Evolutionary conservation across 2,329 filamentous ascomycete genomes (phyloP), one percentile per base, ranked within the genome.

Genomic region (Escovopsis sp.): DNA sequence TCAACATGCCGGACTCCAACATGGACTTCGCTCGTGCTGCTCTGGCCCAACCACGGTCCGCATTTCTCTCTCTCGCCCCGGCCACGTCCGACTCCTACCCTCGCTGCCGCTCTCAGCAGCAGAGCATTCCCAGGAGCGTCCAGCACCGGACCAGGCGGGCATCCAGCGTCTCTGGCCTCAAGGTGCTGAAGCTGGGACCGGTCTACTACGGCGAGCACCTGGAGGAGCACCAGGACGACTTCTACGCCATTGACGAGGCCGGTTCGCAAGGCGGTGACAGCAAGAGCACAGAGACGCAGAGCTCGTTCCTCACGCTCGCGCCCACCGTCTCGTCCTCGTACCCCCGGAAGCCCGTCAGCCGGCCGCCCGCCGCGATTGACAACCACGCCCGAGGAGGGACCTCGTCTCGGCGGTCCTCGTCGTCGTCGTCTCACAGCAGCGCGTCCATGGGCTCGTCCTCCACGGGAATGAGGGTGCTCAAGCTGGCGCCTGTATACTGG

Each of bases 401-500:
- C 15, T 37, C 46, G 35, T 55, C 54, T 50, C 67, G 72, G 55
- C 72, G 74, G 57, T 71, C 67, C 48, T 74, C 67, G 47, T 74
- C 71, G 44, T 29, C 27, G 27, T 29, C 27, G 3, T 9, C 27
- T 7, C 11, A 11, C 7, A 29, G 27, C 27, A 29, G 27, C 27
- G 4, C 27, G 27, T 29, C 27, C 27, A 9, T 29, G 27, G 73
- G 69, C 57, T 56, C 68, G 47, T 72, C 57, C 52, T 47, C 43
- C 50, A 53, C 49, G 43, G 56, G 63, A 47, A 60, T 63, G 50
- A 66, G 68, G 44, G 72, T 80, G 57, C 68, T 81, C 50, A 79
- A 77, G 65, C 72, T 81, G 44, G 72, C 72, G 20, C 75, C 75
- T 30, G 74, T 79, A 45, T 73, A 79, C 67, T 77, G 67, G 59